These are phyloP conservation scores for Rhodotorula toruloides DNA, from an alignment of 768 basidiomycete genomes.

Conservation along the genomic window DNA sequence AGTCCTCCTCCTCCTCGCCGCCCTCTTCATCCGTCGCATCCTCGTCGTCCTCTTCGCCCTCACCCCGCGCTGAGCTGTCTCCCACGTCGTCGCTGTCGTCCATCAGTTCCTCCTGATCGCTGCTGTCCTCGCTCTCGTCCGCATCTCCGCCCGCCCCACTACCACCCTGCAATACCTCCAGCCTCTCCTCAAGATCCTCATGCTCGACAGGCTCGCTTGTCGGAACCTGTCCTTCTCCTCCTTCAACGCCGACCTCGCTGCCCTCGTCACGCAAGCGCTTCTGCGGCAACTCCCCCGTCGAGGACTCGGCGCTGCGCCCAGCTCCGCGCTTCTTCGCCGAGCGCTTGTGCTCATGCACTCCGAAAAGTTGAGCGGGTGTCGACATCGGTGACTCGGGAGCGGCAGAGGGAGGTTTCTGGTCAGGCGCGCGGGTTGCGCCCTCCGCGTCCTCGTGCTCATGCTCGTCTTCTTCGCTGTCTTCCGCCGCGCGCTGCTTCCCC, in stretches of 20 bases:
- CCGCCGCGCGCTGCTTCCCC: neutral
- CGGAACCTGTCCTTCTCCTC: no score
- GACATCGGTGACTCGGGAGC: no score
- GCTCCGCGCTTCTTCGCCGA: no score
- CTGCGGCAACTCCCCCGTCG: neutral
- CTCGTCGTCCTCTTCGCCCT: conserved; percentile 1
- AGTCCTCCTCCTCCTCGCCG: neutral
- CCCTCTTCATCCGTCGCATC: neutral
- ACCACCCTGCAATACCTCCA: neutral
- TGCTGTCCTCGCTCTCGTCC: neutral
- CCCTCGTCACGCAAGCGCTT: neutral
- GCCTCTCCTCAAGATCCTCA: neutral
- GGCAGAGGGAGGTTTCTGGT: no score
- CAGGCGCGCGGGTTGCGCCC: neutral
- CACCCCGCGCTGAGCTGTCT: no score
- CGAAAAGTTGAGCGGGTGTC: no score
- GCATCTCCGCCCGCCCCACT: neutral
- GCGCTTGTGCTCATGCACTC: no score
- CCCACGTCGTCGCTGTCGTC: conserved; percentile 1
- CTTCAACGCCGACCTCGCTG: no score
- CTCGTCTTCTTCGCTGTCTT: neutral
- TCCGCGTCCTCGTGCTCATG: neutral
- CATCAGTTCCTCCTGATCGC: neutral
- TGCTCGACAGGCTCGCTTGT: no score
- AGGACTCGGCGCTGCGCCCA: no score